Evolutionary conservation across 2,329 filamentous ascomycete species (phyloP).

Genomic region (Chaetomium sp.): DNA sequence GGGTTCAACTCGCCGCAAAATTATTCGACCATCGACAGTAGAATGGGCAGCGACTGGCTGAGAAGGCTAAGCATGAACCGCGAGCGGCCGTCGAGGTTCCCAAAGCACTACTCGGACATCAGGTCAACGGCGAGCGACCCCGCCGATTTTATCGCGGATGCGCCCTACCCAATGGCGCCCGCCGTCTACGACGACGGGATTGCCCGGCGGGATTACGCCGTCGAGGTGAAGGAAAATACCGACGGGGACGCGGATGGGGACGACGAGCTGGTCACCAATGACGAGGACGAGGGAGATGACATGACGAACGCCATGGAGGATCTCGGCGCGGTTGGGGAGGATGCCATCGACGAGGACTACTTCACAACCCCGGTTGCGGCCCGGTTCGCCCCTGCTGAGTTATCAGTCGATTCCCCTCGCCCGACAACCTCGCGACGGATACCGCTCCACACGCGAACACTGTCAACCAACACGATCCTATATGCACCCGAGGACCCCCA

Average conservation of each 20-base stretch:
- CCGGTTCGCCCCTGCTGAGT: slow-evolving; percentile 42
- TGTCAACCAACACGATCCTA: slow-evolving; percentile 81
- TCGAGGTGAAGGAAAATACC: slow-evolving; percentile 62
- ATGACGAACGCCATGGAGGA: slow-evolving; percentile 47
- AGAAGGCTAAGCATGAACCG: slow-evolving; percentile 56
- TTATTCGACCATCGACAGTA: slow-evolving; percentile 54
- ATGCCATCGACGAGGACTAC: slow-evolving; percentile 50
- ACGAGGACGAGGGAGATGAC: slow-evolving; percentile 64
- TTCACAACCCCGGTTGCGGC: slow-evolving; percentile 55
- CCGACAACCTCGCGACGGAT: slow-evolving; percentile 37
- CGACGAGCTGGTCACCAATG: slow-evolving; percentile 83
- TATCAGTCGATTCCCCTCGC: slow-evolving; percentile 39
- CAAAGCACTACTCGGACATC: slow-evolving; percentile 55
- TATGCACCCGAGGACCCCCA: slow-evolving; percentile 67
- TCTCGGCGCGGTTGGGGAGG: slow-evolving; percentile 35
- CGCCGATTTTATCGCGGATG: slow-evolving; percentile 60
- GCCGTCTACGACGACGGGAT: slow-evolving; percentile 37
- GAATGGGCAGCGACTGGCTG: slow-evolving; percentile 49
- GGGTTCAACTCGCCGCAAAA: slow-evolving; percentile 49
- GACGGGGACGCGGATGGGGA: slow-evolving; percentile 87
- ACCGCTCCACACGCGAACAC: slow-evolving; percentile 67
- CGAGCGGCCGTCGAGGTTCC: slow-evolving; percentile 50
- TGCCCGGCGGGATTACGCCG: slow-evolving; percentile 46
- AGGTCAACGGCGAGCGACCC: slow-evolving; percentile 66
- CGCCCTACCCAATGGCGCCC: slow-evolving; percentile 36